Evolutionary conservation across 306 rosid genomes (phyloP).

Genomic region (Cyclanthera cordifolia): DNA sequence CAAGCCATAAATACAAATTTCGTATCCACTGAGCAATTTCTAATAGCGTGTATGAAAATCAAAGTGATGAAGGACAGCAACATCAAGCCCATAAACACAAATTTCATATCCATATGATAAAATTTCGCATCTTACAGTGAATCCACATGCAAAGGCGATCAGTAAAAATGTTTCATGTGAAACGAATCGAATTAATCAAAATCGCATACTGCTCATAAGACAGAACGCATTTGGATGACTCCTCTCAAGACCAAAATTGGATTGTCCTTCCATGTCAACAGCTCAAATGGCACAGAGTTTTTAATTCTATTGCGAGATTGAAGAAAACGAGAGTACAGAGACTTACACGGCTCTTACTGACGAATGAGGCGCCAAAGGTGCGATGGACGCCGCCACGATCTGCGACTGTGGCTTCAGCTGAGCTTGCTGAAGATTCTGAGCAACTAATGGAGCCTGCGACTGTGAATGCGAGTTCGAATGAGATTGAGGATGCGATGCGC

Average conservation of each 20-base stretch:
- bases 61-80: background rate
- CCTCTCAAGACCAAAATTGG: background rate
- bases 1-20: no score
- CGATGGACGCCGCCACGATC: constrained; percentile 26
- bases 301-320: background rate
- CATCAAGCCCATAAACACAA: background rate
- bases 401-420: constrained; percentile 15
- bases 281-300: background rate
- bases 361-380: constrained; percentile 36
- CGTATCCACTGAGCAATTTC: background rate
- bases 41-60: background rate
- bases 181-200: background rate
- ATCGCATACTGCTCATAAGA: background rate
- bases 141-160: background rate
- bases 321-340: background rate
- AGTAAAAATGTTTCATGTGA: background rate
- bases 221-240: background rate
- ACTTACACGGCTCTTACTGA: constrained; percentile 65
- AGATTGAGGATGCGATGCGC: constrained; percentile 28
- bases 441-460: constrained; percentile 10
- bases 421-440: constrained; percentile 17
- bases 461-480: constrained; percentile 23
- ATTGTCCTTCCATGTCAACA: background rate
- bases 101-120: background rate
- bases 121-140: background rate